Evolutionary conservation across 2,329 filamentous ascomycete species (phyloP), one percentile per base, ranked within the genome.

Genomic region (Botrytis cinerea): DNA sequence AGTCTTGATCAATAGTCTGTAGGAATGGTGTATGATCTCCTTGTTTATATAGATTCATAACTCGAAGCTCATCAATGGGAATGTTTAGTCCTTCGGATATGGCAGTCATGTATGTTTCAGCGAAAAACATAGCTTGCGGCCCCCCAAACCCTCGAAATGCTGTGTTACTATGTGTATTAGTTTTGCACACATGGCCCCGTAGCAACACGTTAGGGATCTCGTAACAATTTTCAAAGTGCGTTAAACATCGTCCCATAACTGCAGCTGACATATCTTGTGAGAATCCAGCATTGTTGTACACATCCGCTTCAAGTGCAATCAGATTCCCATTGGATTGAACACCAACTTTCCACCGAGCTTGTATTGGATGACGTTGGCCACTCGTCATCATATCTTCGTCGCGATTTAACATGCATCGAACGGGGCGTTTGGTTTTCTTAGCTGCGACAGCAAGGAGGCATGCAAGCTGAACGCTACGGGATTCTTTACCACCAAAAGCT

Each of bases 91-190:
- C 91, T 80, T 98, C 95, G 5, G 95, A 94, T 60, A 97, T 88
- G 81, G 98, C 95, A 69, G 92, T 90, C 88, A 98, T 94, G 83
- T 91, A 96, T 10, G 88, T 91, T 82, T 98, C 95, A 4, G 91
- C 90, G 75, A 98, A 94, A 83, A 97, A 98, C 87, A 98, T 91
- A 75, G 95, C 95, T 82, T 98, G 95, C 0, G 95, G 95, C 0
- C 95, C 95, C 75, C 95, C 95, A 77, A 98, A 98, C 0, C 95
- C 95, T 77, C 95, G 91, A 87, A 98, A 98, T 0, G 95, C 95
- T 12, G 94, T 97, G 83, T 98, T 98, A 45, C 77, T 78, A 61
- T 79, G 78, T 0, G 95, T 98, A 81, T 98, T 98, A 0, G 95
- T 98, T 84, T 92, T 96, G 84, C 94, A 97, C 45, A 97, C 84